Evolutionary conservation across 805 yeast species (phyloP), one percentile per base, ranked within the genome.

Genomic region (Priceomyces haplophilus): DNA sequence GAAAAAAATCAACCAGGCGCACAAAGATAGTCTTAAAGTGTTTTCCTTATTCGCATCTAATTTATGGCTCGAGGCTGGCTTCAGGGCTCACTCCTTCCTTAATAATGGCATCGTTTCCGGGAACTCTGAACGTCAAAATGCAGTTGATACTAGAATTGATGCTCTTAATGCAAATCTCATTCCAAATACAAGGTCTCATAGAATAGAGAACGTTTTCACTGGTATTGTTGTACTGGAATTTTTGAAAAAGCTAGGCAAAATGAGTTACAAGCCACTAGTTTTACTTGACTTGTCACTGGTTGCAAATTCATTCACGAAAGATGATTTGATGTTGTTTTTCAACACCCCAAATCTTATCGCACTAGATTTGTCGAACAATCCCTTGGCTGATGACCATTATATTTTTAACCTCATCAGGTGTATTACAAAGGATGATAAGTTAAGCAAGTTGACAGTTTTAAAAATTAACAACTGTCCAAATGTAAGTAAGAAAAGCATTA

Each of bases 151-250:
- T 11, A 36, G 51, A 16, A 43, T 34, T 15, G 36, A 41, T 19
- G 50, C 53, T 1, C 42, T 58, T 7, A 53, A 48, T 25, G 17
- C 40, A 17, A 41, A 33, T 13, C 38, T 40, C 12, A 45, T 53
- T 11, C 56, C 56, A 2, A 44, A 41, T 7, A 35, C 43, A 11
- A 27, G 36, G 16, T 44, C 35, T 18, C 72, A 69, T 53, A 47
- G 75, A 31, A 38, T 70, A 19, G 75, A 69, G 34, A 67, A 59
- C 37, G 31, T 70, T 4, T 67, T 63, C 42, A 46, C 54, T 17
- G 68, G 69, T 43, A 50, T 64, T 8, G 43, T 50, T 16, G 32
- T 67, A 3, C 18, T 32, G 15, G 63, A 61, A 13, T 36, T 69
- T 3, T 49, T 47, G 2, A 12, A 38, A 7, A 51, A 52, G 31